phyloP scores from a whole-genome alignment of 345 rosid species.

The Sonneratia caseolaris region DNA sequence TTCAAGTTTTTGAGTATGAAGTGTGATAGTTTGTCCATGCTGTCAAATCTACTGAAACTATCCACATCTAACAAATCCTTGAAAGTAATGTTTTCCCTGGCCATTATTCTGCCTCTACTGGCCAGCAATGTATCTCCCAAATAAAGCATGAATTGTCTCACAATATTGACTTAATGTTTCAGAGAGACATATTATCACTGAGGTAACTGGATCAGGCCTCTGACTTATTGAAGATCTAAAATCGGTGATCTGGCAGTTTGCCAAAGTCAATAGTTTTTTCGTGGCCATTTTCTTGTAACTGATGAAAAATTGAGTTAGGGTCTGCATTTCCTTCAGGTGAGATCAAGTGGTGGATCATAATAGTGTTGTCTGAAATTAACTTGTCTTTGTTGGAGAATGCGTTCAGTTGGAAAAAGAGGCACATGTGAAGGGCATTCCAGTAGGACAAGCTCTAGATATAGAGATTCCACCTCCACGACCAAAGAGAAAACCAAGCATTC shows the following conservation, averaged over 20 bases:
- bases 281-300: neutral
- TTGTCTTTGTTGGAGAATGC: neutral
- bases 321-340: neutral
- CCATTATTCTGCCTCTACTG: neutral
- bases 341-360: neutral
- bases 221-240: neutral
- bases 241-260: neutral
- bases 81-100: neutral
- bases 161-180: neutral
- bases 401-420: slow-evolving; percentile 93
- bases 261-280: neutral
- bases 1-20: neutral
- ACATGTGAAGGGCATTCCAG: slow-evolving; percentile 64
- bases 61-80: neutral
- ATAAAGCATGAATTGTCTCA: neutral
- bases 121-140: neutral
- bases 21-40: neutral
- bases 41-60: neutral
- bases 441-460: slow-evolving; percentile 67
- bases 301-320: neutral
- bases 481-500: slow-evolving; percentile 85
- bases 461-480: slow-evolving; percentile 98
- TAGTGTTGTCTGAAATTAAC: slow-evolving; percentile 1
- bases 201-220: neutral
- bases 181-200: neutral